These are phyloP conservation scores for Phycomyces blakesleeanus DNA, from an alignment of 192 early-diverging fungal species.

Conservation along the genomic window DNA sequence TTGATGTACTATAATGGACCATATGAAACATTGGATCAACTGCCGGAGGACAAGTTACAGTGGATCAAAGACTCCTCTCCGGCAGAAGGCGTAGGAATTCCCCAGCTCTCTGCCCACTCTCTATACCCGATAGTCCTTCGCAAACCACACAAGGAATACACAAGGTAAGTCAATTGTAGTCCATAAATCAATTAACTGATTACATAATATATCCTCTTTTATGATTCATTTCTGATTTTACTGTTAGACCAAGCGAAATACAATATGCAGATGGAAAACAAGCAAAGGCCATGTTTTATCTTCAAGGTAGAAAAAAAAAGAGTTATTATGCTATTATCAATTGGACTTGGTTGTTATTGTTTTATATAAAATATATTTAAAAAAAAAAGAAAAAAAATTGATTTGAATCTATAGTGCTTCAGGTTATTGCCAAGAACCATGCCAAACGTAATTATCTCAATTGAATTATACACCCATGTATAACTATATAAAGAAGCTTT, in stretches of 20 bases:
- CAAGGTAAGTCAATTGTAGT: too few species aligned
- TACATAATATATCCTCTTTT: neutral
- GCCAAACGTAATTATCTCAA: constrained; percentile 11
- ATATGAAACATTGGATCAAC: constrained; percentile 21
- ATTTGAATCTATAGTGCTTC: constrained; percentile 1
- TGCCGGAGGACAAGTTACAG: constrained; percentile 19
- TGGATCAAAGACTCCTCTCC: constrained; percentile 18
- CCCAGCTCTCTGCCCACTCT: neutral
- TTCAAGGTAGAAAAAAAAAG: constrained; percentile 23
- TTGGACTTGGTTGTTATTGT: too few species aligned
- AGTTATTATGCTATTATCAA: too few species aligned
- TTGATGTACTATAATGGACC: constrained; percentile 28
- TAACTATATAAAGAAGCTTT: too few species aligned
- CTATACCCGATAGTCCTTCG: constrained; percentile 19
- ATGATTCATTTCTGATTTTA: neutral
- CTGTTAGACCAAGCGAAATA: neutral
- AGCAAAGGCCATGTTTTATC: constrained; percentile 22
- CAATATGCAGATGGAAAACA: neutral
- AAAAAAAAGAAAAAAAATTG: neutral
- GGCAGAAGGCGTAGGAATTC: constrained; percentile 12
- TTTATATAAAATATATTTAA: too few species aligned
- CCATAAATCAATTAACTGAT: too few species aligned
- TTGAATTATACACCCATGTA: neutral
- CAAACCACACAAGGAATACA: constrained; percentile 13
- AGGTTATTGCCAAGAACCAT: constrained; percentile 10